Conservation (phyloP, 176 grass and related monocot genomes). For the Thinopyrum elongatum region DNA sequence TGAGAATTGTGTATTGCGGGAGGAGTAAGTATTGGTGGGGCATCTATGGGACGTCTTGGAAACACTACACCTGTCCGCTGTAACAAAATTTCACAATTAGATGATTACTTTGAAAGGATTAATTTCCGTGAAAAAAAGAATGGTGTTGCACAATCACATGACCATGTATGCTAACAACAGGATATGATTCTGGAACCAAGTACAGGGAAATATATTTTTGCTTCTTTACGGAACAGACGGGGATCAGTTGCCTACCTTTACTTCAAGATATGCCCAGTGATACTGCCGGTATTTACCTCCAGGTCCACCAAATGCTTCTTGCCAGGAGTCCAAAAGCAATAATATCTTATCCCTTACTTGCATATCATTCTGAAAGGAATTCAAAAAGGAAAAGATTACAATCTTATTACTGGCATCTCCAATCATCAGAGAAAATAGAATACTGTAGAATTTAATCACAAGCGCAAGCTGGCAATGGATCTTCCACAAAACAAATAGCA, state of each 20-base stretch:
- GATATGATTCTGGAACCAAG: slow-evolving; percentile 1
- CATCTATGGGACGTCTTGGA: slow-evolving; percentile 57
- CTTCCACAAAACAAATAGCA: slow-evolving; percentile 4
- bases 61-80: slow-evolving; percentile 81
- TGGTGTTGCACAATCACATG: background rate
- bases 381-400: background rate
- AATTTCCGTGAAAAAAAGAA: background rate
- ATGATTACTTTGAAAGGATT: background rate
- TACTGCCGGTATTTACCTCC: slow-evolving; percentile 80
- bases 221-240: slow-evolving; percentile 11
- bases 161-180: background rate
- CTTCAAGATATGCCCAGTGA: slow-evolving; percentile 88
- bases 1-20: slow-evolving; percentile 43
- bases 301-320: slow-evolving; percentile 98
- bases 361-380: slow-evolving; percentile 74
- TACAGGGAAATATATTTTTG: background rate
- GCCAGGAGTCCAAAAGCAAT: slow-evolving; percentile 93
- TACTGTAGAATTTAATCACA: background rate
- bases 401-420: background rate
- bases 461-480: background rate
- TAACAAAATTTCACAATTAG: slow-evolving; percentile 29
- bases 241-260: slow-evolving; percentile 57
- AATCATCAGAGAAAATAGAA: background rate
- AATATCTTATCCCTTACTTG: slow-evolving; percentile 82
- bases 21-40: slow-evolving; percentile 81